These are phyloP conservation scores for Triticum aestivum DNA, from an alignment of 176 grass and related monocot genomes.

Conservation along the genomic window DNA sequence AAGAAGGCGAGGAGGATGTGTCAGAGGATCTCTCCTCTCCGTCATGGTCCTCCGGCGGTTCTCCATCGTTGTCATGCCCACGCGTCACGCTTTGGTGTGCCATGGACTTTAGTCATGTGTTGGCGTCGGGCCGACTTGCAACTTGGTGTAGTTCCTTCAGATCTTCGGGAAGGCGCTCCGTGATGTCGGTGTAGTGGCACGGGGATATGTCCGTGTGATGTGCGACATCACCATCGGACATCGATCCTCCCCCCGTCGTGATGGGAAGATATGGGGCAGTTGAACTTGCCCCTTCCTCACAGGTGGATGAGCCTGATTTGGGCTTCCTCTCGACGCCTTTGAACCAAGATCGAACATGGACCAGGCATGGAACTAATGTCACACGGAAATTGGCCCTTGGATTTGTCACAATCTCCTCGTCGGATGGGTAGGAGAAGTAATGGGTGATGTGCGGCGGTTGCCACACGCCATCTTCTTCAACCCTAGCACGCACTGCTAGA, in stretches of 20 bases:
- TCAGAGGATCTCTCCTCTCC: not conserved
- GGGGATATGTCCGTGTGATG: not conserved
- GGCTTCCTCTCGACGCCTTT: not conserved
- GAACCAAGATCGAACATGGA: not conserved
- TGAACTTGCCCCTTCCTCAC: not conserved
- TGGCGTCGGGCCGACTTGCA: not conserved
- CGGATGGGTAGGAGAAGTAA: not conserved
- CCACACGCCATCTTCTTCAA: not conserved
- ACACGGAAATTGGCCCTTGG: not conserved
- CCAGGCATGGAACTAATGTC: not conserved
- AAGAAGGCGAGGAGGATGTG: not conserved
- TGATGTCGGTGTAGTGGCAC: not conserved
- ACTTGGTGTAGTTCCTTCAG: not conserved
- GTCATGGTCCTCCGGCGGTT: not conserved
- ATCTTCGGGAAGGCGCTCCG: not conserved
- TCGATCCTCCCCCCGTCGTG: too few relatives aligned
- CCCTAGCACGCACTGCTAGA: too few relatives aligned
- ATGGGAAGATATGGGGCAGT: not conserved
- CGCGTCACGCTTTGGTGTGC: not conserved
- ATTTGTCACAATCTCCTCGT: not conserved
- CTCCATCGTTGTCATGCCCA: rapidly evolving
- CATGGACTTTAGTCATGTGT: not conserved
- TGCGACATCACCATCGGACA: too few relatives aligned
- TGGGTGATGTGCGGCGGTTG: not conserved
- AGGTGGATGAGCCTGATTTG: not conserved